These are phyloP conservation scores for Apiospora phragmitis DNA, from an alignment of 2,329 filamentous ascomycete genomes.

Conservation along the genomic window DNA sequence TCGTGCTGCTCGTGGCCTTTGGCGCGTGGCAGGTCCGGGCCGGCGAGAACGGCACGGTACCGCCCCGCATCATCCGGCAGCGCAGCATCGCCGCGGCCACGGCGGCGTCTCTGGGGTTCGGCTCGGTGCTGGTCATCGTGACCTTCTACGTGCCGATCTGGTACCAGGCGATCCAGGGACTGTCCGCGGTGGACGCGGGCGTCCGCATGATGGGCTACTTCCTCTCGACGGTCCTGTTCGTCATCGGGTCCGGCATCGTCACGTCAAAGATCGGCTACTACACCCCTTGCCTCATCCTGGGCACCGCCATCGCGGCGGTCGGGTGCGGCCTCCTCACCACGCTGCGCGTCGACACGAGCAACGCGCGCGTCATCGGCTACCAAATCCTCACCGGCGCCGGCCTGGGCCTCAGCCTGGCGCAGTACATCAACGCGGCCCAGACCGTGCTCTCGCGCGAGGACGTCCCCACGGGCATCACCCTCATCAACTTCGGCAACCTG, in stretches of 20 bases:
- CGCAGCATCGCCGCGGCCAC: background rate
- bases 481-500: conserved; percentile 43
- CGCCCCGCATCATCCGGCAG: background rate
- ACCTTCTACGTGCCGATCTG: conserved; percentile 50
- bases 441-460: conserved; percentile 37
- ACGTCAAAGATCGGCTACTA: conserved; percentile 44
- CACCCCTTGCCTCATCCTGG: conserved; percentile 43
- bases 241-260: conserved; percentile 38
- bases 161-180: conserved; percentile 48
- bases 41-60: background rate
- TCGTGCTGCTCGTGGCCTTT: background rate
- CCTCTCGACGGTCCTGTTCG: conserved; percentile 41
- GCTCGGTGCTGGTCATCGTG: background rate
- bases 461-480: conserved; percentile 37
- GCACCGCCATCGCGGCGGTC: conserved; percentile 41
- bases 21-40: background rate
- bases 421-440: conserved; percentile 45
- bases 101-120: background rate
- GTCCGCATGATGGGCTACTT: conserved; percentile 44
- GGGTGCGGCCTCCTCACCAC: conserved; percentile 45
- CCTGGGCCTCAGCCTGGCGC: conserved; percentile 43
- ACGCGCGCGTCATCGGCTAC: conserved; percentile 36
- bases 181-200: conserved; percentile 42
- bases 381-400: conserved; percentile 46
- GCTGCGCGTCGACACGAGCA: conserved; percentile 35